Conservation (phyloP, 108 stramenopile genomes). For the Cylindrotheca closterium region DNA sequence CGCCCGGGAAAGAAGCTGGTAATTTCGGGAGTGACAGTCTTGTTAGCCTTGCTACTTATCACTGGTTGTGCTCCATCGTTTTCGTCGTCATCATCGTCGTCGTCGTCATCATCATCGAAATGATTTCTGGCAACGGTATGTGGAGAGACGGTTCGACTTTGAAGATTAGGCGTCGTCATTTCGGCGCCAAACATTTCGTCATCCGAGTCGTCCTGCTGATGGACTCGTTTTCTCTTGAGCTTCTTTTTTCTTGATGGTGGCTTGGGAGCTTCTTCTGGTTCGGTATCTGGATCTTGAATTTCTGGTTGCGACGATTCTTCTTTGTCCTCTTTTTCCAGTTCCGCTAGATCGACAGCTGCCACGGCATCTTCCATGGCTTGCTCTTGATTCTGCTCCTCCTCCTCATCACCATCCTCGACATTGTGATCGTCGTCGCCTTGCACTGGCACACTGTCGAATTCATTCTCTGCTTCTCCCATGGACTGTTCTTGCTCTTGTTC, state of each 20-base stretch:
- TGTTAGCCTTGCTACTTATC: not conserved
- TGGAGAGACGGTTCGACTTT: constrained; percentile 10
- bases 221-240: constrained; percentile 15
- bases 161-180: constrained; percentile 10
- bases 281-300: not conserved
- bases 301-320: not conserved
- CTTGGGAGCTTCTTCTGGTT: too few relatives aligned
- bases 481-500: not conserved
- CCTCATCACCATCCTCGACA: constrained; percentile 4
- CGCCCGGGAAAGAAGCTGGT: constrained; percentile 8
- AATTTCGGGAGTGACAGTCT: not conserved
- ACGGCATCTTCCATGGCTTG: constrained; percentile 3
- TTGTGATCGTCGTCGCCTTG: not conserved
- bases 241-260: too few relatives aligned
- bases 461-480: not conserved
- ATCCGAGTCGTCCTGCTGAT: constrained; percentile 37
- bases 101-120: constrained; percentile 11
- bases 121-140: not conserved
- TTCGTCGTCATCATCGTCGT: constrained; percentile 8
- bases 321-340: not conserved
- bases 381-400: not conserved
- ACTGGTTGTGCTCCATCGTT: not conserved
- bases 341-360: too few relatives aligned
- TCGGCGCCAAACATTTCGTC: constrained; percentile 16
- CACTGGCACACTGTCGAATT: not conserved